Evolutionary conservation across 2,329 filamentous ascomycete genomes (phyloP), one percentile per base, ranked within the genome.

Genomic region (Davidsoniella virescens): DNA sequence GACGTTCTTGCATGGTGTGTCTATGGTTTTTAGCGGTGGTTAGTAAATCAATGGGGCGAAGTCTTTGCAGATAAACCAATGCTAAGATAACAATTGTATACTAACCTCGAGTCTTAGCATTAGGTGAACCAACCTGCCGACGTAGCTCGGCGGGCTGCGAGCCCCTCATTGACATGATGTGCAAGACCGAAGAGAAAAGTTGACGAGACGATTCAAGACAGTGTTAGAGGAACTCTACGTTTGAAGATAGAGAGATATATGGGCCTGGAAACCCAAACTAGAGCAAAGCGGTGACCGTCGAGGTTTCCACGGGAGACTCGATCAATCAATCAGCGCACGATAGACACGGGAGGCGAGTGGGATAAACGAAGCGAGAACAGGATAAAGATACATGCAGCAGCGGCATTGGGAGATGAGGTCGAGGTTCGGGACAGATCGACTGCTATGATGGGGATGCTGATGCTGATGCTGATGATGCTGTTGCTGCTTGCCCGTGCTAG

Each of bases 1-100:
- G 54, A 95, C 82, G 66, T 95, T 94, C 61, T 87, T 82, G 67
- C 87, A 95, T 52, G 90, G 75, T 5, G 86, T 94, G 63, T 93
- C 87, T 53, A 29, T 18, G 9, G 37, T 41, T 7, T 9, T 17
- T 12, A 8, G 20, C 18, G 3, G 16, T 47, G 36, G 17, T 16
- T 14, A 16, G 20, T 23, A n/a, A 12, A 16, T 6, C 29, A 33
- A 9, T 9, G 6, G 29, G 29, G 12, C 12, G 8, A 9, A 33
- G 12, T 12, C 8, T 33, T 8, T 33, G 29, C 29, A 12, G 29
- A 33, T 33, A 9, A 33, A 33, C 12, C 29, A 33, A 33, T 12
- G 29, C 12, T 12, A 33, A 33, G 29, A 33, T 12, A 33, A 33
- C 29, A 33, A 33, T 5, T 33, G 12, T 33, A 47, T 41, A 44